Evolutionary conservation across 2,329 filamentous ascomycete genomes (phyloP), one percentile per base, ranked within the genome.

Genomic region (Aspergillus caelatus): DNA sequence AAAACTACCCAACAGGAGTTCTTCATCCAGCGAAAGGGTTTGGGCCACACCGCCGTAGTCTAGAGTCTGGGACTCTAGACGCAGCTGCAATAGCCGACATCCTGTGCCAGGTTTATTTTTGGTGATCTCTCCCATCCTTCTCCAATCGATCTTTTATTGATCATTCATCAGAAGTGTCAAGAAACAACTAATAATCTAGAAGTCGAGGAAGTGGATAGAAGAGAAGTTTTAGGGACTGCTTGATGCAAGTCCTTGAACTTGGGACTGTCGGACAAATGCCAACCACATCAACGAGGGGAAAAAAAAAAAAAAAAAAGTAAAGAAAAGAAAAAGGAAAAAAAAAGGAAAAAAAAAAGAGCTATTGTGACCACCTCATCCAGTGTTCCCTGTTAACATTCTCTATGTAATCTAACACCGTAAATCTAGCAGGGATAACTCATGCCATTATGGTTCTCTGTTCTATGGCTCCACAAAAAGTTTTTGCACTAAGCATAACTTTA

Each of bases 401-500:
- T 32, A 52, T 32, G 48, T 52, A 52, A 52, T 32, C 19, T 52
- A 32, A 32, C 2, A 7, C 28, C 16, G 34, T 26, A 52, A 52
- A 11, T n/a, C 28, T 32, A 52, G 28, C 19, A 52, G 26, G 48
- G 19, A 32, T 52, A 52, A 28, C 28, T n/a, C 21, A 26, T 52
- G 28, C 48, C 16, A 19, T 52, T 32, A 41, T 21, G 8, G 19
- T n/a, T 39, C 57, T 19, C 48, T 32, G 19, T 34, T 52, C 19
- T 19, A 52, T 11, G 32, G 28, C 48, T 19, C 39, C 8, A 43
- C 32, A 58, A 57, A 56, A 66, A 62, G 21, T 41, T 68, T 36
- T 34, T 53, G 46, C 56, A n/a, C 28, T 52, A n/a, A 21, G 19
- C 9, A 7, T 34, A 45, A 53, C 21, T 66, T 74, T 62, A 74